Evolutionary conservation across 148 eudicot species (phyloP), one percentile per base, ranked within the genome.

Genomic region (Simmondsia chinensis): DNA sequence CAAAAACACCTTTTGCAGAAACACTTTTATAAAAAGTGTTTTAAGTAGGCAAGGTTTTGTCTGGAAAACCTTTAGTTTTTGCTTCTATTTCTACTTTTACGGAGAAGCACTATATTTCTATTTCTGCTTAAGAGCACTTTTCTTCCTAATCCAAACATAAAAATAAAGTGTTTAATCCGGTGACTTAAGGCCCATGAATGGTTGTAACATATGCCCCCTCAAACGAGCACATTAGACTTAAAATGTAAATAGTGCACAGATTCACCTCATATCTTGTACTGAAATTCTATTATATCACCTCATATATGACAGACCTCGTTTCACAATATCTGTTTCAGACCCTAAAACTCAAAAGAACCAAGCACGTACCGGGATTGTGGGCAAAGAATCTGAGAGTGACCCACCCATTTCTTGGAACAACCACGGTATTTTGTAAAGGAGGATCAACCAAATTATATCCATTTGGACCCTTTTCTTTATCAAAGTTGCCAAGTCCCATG

Each of bases 391-490:
- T 47, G 27, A 66, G 37, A 14, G 72, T 29, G 3, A 57, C 27
- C 72, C 66, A 66, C 1, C 72, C 72, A 54, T 54, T 54, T 49
- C 7, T 48, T 1, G 60, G 72, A 19, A 66, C 66, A 29, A 54
- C 8, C 15, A 49, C 61, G 7, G 66, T 66, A 46, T 49, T 66
- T 31, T 54, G 61, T 0, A 37, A 1, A 20, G 72, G 61, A 22
- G 72, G 72, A 44, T 66, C 72, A 5, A 36, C 53, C 21, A 66
- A 54, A 6, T 60, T 66, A 25, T 60, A 66, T 5, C 4, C 48
- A 12, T 8, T 43, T 4, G 72, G 61, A 33, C 54, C 57, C 22
- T 27, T 54, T 6, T 31, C 4, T 25, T 41, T 42, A 33, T 66
- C 44, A 15, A 66, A 66, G 31, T 66, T 66, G 11, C 66, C 72